Evolutionary conservation across 257 asterid species (phyloP).

Genomic region (Fraxinus quadrangulata): DNA sequence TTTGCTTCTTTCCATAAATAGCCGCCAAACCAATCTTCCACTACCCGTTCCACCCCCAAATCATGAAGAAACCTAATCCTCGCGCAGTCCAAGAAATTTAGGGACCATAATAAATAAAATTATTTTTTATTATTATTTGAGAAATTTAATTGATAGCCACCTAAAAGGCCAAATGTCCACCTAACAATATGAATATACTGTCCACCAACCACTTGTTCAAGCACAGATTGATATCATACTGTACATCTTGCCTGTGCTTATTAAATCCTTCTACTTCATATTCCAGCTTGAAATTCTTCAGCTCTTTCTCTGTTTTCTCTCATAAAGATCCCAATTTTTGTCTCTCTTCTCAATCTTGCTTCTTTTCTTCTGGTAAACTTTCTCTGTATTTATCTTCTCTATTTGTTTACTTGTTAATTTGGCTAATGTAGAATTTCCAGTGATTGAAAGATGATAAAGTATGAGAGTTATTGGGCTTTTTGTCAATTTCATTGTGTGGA

Average conservation of each 20-base stretch:
- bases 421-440: constrained; percentile 9
- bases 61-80: background rate
- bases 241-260: constrained; percentile 13
- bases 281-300: constrained; percentile 20
- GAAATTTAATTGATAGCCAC: background rate
- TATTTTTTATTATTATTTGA: background rate
- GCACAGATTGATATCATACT: background rate
- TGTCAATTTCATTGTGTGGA: background rate
- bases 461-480: constrained; percentile 9
- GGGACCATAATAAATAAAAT: background rate
- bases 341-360: constrained; percentile 35
- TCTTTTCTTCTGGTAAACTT: constrained; percentile 50
- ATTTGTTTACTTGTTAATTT: constrained; percentile 1
- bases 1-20: background rate
- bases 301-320: constrained; percentile 28
- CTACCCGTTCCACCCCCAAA: background rate
- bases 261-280: constrained; percentile 19
- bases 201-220: constrained; percentile 38
- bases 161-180: constrained; percentile 20
- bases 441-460: constrained; percentile 14
- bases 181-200: constrained; percentile 51
- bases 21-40: background rate
- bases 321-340: constrained; percentile 20
- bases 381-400: background rate
- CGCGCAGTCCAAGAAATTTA: background rate